Evolutionary conservation across 2,329 filamentous ascomycete genomes (phyloP), one percentile per base, ranked within the genome.

Genomic region (Leptographium lundbergii): DNA sequence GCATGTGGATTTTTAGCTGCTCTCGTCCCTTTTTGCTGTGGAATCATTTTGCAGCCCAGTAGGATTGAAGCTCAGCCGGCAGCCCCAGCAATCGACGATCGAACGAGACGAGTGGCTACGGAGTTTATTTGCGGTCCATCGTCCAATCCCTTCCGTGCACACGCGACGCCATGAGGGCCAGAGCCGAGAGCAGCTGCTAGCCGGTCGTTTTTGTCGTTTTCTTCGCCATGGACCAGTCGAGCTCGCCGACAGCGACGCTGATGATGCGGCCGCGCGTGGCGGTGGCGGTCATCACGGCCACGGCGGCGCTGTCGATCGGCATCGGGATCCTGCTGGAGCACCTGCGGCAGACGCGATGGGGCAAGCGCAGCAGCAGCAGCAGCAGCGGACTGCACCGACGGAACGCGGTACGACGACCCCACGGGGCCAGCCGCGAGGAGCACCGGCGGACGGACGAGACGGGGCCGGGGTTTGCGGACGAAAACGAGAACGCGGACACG

Each of bases 361-460:
- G 22, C 57, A 42, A 63, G 60, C 32, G 56, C 60, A 53, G 58
- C 57, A 34, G 53, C 27, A n/a, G 53, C n/a, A 19, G 32, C 19
- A 59, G 59, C 22, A 48, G 56, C 22, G 59, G 62, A 6, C 53
- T 63, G 22, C 64, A 63, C 29, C 54, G 64, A 4, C 60, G 61
- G 19, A 65, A 65, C 50, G 65, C 65, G 19, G 57, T 66, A 11
- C 62, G 65, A 19, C 62, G 56, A 62, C 61, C 47, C 42, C 61
- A 56, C 32, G 32, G 32, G 32, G 9, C 32, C 32, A 34, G 32
- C 10, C 32, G 32, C 6, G 32, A 34, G 32, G 32, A 34, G 6
- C 32, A 34, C 32, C 32, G 32, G 32, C 32, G 32, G 14, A 39
- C 36, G 14, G 36, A 39, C 36, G 13, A 5, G 29, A 32, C 29